Conservation (phyloP, 2,329 filamentous ascomycete species). For the Epicoccum sorghinum region DNA sequence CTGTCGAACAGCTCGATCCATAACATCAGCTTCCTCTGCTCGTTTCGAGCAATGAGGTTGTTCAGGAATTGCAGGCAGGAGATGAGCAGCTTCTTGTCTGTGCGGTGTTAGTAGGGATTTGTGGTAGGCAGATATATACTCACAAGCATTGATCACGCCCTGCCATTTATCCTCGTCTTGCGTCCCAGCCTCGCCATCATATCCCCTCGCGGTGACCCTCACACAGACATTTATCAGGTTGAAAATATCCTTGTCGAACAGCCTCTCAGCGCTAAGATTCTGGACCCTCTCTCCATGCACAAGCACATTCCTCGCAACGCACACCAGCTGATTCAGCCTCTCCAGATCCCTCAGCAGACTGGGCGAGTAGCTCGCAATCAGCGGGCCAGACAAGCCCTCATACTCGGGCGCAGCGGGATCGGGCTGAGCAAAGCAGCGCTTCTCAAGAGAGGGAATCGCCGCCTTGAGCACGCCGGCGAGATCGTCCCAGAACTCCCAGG, state of each 20-base stretch:
- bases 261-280: conserved; percentile 65
- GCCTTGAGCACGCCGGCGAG: conserved; percentile 63
- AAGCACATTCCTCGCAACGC: conserved; percentile 66
- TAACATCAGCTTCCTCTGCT: conserved; percentile 67
- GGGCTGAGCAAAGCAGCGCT: conserved; percentile 66
- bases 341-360: conserved; percentile 67
- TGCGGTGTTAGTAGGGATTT: conserved; percentile 9
- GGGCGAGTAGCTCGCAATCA: conserved; percentile 66
- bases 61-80: conserved; percentile 71
- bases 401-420: conserved; percentile 63
- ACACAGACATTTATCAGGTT: conserved; percentile 68
- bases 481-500: conserved; percentile 64
- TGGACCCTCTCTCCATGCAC: conserved; percentile 66
- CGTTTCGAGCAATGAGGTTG: conserved; percentile 70
- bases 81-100: conserved; percentile 67
- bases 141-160: conserved; percentile 65
- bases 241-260: conserved; percentile 67
- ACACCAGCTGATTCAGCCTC: conserved; percentile 66
- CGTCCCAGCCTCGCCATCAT: conserved; percentile 67
- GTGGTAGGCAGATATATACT: background rate
- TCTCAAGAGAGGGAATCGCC: conserved; percentile 66
- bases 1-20: conserved; percentile 71
- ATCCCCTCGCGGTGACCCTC: conserved; percentile 67
- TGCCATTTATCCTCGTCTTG: conserved; percentile 70
- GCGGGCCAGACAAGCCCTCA: conserved; percentile 63